These are phyloP conservation scores for Cenchrus purpureus DNA, from an alignment of 176 grass and related monocot genomes.

Conservation along the genomic window DNA sequence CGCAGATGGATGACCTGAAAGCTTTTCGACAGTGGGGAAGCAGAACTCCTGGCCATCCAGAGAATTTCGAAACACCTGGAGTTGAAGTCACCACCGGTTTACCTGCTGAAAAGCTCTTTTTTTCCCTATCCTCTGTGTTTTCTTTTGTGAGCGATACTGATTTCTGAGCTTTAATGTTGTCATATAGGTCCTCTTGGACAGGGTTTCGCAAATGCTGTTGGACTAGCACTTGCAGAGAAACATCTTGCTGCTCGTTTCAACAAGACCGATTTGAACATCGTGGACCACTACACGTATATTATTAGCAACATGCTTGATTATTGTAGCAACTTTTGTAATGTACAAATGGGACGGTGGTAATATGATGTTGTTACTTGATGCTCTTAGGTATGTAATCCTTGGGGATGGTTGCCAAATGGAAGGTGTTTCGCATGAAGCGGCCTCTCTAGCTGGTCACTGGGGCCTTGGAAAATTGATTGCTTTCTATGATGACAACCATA, in stretches of 20 bases:
- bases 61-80: constrained; percentile 92
- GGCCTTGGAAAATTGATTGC: constrained; percentile 91
- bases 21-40: constrained; percentile 84
- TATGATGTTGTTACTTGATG: constrained; percentile 13
- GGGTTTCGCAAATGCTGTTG: constrained; percentile 88
- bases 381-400: constrained; percentile 69
- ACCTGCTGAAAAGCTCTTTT: not conserved
- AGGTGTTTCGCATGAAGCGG: constrained; percentile 79
- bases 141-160: not conserved
- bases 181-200: constrained; percentile 81
- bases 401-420: constrained; percentile 98
- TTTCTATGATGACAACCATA: constrained; percentile 98
- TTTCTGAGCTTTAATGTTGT: constrained; percentile 15
- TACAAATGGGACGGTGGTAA: not conserved
- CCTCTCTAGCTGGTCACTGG: constrained; percentile 92
- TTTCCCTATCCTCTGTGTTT: not conserved
- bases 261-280: constrained; percentile 66
- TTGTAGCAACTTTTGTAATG: constrained; percentile 1
- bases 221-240: constrained; percentile 86
- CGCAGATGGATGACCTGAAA: constrained; percentile 83
- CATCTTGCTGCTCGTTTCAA: constrained; percentile 92
- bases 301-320: not conserved
- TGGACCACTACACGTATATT: constrained; percentile 90
- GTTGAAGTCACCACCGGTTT: constrained; percentile 93
- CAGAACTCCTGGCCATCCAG: constrained; percentile 91